Evolutionary conservation across 192 early-diverging fungal genomes (phyloP).

Genomic region (Powellomyces hirtus): DNA sequence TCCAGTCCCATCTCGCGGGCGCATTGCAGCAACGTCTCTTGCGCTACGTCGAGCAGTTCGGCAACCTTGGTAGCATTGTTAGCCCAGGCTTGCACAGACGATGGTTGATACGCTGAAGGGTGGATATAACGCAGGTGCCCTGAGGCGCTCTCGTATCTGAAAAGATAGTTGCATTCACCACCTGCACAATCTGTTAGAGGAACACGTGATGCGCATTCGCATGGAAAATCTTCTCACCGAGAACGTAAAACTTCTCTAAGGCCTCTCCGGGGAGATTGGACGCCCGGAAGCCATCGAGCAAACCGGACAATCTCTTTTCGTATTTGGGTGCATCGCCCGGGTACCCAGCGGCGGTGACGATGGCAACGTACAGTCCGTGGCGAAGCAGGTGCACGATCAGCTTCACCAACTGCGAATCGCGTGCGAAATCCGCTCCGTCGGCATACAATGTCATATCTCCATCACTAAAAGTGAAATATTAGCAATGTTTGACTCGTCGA

Average conservation of each 20-base stretch:
- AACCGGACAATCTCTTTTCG: conserved; percentile 73
- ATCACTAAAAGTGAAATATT: conserved; percentile 47
- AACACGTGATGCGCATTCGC: not conserved
- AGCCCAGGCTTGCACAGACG: conserved; percentile 24
- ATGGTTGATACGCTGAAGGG: conserved; percentile 44
- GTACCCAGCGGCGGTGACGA: conserved; percentile 93
- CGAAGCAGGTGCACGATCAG: conserved; percentile 69
- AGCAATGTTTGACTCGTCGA: no score
- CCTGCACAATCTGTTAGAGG: no score
- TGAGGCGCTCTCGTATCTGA: conserved; percentile 58
- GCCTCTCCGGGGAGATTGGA: conserved; percentile 46
- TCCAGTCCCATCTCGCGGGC: conserved; percentile 64
- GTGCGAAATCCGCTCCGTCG: conserved; percentile 80
- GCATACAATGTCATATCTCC: conserved; percentile 94
- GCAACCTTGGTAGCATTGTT: conserved; percentile 26
- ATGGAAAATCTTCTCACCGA: conserved; percentile 57
- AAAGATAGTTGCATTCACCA: conserved; percentile 91
- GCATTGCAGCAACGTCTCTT: conserved; percentile 60
- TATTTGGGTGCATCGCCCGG: conserved; percentile 66
- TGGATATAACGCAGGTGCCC: conserved; percentile 66
- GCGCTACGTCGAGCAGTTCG: conserved; percentile 71
- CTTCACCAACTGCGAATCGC: conserved; percentile 60
- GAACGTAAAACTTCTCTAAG: conserved; percentile 70
- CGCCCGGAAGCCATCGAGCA: conserved; percentile 62
- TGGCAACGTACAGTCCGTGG: conserved; percentile 68